These are phyloP conservation scores for Agroathelia rolfsii DNA, from an alignment of 1,284 basidiomycete genomes.

Conservation along the genomic window DNA sequence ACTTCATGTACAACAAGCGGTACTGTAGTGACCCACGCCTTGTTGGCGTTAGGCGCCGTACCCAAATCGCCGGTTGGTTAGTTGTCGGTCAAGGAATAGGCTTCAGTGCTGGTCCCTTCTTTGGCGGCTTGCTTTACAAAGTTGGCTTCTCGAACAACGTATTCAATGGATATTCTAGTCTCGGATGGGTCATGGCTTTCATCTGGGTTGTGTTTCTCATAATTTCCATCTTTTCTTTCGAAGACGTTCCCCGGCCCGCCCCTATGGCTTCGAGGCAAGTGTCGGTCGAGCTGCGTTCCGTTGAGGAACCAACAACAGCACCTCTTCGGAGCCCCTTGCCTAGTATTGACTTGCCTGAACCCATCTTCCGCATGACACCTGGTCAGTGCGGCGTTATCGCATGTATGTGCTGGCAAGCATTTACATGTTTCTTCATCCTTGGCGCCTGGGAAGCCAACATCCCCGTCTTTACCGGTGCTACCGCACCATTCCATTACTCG, in stretches of 20 bases:
- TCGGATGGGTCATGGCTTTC: slow-evolving; percentile 56
- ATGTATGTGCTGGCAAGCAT: slow-evolving; percentile 65
- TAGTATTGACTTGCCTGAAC: slow-evolving; percentile 3
- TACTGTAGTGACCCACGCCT: slow-evolving; percentile 59
- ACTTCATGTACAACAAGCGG: slow-evolving; percentile 43
- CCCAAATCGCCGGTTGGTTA: slow-evolving; percentile 52
- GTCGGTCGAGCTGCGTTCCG: slow-evolving; percentile 11
- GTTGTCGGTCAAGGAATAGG: slow-evolving; percentile 57
- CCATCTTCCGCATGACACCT: slow-evolving; percentile 11
- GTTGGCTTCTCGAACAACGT: slow-evolving; percentile 39
- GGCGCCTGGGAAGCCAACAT: slow-evolving; percentile 72
- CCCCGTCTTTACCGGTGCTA: slow-evolving; percentile 47
- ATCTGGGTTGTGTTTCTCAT: slow-evolving; percentile 46
- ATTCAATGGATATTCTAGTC: slow-evolving; percentile 56
- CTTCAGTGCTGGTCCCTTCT: slow-evolving; percentile 56
- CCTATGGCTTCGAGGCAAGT: slow-evolving; percentile 9
- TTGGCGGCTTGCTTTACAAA: slow-evolving; percentile 53
- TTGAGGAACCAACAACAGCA: background rate
- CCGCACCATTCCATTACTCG: slow-evolving; percentile 37
- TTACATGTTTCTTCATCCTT: slow-evolving; percentile 66
- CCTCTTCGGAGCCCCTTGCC: no score
- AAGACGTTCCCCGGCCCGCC: slow-evolving; percentile 45
- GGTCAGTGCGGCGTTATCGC: slow-evolving; percentile 38
- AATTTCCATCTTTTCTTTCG: slow-evolving; percentile 31
- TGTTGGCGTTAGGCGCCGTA: slow-evolving; percentile 54